phyloP scores from a whole-genome alignment of 2,329 filamentous ascomycete species.

The Ophiostoma sp. region DNA sequence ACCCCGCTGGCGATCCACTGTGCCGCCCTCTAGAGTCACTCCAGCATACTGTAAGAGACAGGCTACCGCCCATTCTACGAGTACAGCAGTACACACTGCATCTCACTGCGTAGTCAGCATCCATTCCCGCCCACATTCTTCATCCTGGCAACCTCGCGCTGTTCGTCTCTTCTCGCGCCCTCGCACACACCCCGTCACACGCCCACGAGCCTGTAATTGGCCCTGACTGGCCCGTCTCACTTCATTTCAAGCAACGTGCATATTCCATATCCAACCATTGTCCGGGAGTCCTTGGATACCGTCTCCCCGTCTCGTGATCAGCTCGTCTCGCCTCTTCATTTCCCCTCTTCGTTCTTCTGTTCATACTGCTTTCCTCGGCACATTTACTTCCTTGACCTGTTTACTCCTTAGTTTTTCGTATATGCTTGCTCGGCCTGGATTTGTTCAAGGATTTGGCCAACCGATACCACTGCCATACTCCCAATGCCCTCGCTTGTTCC shows the following conservation, averaged over 20 bases:
- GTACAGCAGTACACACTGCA: neutral
- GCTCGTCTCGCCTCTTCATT: no score
- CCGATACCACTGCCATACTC: no score
- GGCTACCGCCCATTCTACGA: neutral
- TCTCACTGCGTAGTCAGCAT: slow-evolving; percentile 4
- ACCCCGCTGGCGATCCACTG: neutral
- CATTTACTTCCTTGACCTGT: neutral
- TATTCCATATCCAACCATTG: neutral
- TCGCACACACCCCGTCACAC: neutral
- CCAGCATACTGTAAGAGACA: neutral
- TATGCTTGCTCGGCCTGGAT: neutral
- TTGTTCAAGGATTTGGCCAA: no score
- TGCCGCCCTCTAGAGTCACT: neutral
- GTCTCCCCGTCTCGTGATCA: neutral
- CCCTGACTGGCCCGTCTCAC: neutral
- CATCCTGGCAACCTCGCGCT: neutral
- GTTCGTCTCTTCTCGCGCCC: slow-evolving; percentile 1
- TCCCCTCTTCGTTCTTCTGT: no score
- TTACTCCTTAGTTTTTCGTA: neutral
- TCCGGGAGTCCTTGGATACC: neutral
- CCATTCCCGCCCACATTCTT: neutral
- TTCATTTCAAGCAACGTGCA: neutral
- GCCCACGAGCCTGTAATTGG: neutral
- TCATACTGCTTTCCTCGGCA: no score
- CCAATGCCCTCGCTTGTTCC: slow-evolving; percentile 58